Conservation (phyloP, 73 alveolate species). For the Breviolum minutum region DNA sequence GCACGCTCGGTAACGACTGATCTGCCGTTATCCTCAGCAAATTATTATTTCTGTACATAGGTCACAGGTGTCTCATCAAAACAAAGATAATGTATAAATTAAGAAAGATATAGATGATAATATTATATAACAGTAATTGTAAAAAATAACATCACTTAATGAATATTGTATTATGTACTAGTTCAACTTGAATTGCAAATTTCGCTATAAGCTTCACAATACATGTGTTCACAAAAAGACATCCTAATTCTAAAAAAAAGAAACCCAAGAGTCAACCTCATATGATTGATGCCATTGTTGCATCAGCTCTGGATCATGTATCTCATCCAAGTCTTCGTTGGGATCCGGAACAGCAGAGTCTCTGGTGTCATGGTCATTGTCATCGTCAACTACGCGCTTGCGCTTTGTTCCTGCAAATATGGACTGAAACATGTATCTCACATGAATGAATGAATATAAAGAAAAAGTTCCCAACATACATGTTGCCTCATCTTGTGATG, state of each 20-base stretch:
- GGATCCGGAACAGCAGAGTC: neutral
- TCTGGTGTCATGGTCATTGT: neutral
- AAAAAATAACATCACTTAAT: neutral
- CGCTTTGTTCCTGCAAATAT: neutral
- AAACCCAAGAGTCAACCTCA: neutral
- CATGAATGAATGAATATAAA: no score
- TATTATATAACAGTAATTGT: no score
- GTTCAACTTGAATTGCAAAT: neutral
- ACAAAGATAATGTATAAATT: neutral
- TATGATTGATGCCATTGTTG: neutral
- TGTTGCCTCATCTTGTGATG: no score
- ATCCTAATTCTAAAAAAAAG: neutral
- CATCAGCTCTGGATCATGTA: neutral
- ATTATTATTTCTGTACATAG: no score
- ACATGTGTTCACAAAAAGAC: no score
- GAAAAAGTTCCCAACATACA: no score
- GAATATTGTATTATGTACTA: neutral
- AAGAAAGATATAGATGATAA: neutral
- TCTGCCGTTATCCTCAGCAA: neutral
- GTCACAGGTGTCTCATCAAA: no score
- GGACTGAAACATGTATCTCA: no score
- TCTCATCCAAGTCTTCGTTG: neutral
- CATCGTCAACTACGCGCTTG: neutral
- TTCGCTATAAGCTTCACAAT: no score
- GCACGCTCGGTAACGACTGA: neutral